Evolutionary conservation across 2,329 filamentous ascomycete genomes (phyloP), one percentile per base, ranked within the genome.

Genomic region (Phyllosticta citrichinensis): DNA sequence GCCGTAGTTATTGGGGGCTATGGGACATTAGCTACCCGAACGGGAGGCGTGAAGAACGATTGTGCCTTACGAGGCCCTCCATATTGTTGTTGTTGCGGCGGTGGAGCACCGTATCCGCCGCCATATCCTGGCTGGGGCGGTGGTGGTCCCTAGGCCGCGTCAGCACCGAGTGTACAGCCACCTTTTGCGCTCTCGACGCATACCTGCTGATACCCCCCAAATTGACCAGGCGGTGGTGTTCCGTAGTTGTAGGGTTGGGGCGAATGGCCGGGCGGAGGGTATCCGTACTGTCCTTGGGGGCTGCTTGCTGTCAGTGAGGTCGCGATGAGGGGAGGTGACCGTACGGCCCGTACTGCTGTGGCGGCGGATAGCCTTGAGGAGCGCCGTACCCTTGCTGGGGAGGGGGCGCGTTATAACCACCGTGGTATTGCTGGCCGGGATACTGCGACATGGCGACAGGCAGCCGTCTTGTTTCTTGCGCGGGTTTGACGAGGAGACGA

Each of bases 221-320:
- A 74, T 59, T 76, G 75, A 56, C 74, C 76, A 54, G 76, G 75
- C 57, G 76, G 76, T 35, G 74, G 71, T 50, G 73, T 71, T 30
- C 72, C 70, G 59, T 74, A 74, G 35, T 73, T 71, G 61, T 70
- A 74, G 3, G 68, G 75, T 62, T 74, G 74, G 14, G 74, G 75
- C 51, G 74, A 74, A 52, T 74, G 71, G 40, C 66, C 62, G 47
- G 62, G 62, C 11, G 64, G 65, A 55, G 63, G 67, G 57, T 72
- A 72, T 35, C 71, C 71, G 62, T 63, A 62, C 54, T 76, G 75
- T 27, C 72, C 71, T 63, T 74, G 72, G 52, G 71, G 71, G 61
- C 63, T 64, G 58, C 10, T 10, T 12, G 35, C 5, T 54, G 55
- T 62, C 25, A 61, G 56, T 52, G 60, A 62, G 57, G 55, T 30